phyloP scores from a whole-genome alignment of 2,329 filamentous ascomycete species.

The Fusarium sp. region DNA sequence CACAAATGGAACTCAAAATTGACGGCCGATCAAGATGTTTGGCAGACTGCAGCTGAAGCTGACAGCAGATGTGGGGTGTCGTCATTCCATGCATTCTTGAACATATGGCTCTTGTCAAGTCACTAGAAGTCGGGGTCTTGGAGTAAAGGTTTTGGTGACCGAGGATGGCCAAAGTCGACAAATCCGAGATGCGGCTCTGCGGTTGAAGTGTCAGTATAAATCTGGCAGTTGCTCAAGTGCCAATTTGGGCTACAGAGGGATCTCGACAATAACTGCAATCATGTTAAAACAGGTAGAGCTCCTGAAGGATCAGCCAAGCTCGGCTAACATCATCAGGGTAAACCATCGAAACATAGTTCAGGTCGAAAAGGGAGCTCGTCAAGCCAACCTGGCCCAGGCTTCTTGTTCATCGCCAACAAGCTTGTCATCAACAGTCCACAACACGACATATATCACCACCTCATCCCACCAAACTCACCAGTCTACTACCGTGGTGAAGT shows the following conservation, averaged over 20 bases:
- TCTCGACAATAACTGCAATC: not conserved
- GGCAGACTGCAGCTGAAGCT: conserved; percentile 17
- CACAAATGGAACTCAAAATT: conserved; percentile 4
- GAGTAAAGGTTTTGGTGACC: conserved; percentile 1
- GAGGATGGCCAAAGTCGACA: conserved; percentile 39
- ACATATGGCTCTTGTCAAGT: not conserved
- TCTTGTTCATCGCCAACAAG: conserved; percentile 55
- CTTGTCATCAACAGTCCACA: conserved; percentile 38
- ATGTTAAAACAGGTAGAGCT: conserved; percentile 25
- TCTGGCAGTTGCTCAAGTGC: conserved; percentile 5
- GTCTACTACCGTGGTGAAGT: conserved; percentile 44
- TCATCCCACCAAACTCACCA: conserved; percentile 44
- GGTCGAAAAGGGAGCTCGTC: conserved; percentile 20
- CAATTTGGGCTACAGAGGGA: not conserved
- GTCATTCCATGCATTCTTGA: conserved; percentile 26
- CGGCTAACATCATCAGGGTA: conserved; percentile 19
- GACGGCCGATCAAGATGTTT: conserved; percentile 8
- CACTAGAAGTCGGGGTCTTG: not conserved
- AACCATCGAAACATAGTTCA: conserved; percentile 4
- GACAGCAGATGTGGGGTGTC: conserved; percentile 24
- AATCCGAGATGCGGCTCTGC: conserved; percentile 39
- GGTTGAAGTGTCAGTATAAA: conserved; percentile 29
- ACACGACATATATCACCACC: conserved; percentile 35
- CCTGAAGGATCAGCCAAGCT: not conserved
- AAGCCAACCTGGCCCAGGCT: conserved; percentile 38